Percentiles rank a stretch among this genome's conserved stretches.
phyloP scores from a whole-genome alignment of 441 rosid species.

The Metrosideros polymorpha region DNA sequence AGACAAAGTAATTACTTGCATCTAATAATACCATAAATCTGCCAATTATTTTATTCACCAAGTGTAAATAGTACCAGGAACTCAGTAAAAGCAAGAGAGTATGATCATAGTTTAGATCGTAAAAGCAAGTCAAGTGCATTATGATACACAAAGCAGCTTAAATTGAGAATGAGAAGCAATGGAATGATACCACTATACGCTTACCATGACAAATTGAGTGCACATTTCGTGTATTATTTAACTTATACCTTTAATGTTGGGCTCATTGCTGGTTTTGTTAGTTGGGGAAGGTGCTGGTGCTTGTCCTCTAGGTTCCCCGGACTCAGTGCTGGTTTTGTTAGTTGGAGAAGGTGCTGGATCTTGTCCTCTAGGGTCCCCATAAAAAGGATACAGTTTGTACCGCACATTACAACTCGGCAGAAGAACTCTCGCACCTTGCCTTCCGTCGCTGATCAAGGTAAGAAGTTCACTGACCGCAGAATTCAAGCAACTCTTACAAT shows the following conservation, averaged over 20 bases:
- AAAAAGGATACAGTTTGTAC: too few relatives aligned
- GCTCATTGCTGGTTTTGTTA: not conserved
- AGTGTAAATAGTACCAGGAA: too few relatives aligned
- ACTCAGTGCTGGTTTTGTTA: too few relatives aligned
- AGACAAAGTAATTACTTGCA: not conserved
- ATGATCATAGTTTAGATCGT: not conserved
- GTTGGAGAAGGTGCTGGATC: too few relatives aligned
- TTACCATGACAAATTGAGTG: too few relatives aligned
- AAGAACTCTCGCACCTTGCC: not conserved
- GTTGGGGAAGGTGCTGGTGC: not conserved
- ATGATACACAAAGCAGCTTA: not conserved
- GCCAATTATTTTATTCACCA: too few relatives aligned
- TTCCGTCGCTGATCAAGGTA: not conserved
- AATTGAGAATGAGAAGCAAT: not conserved
- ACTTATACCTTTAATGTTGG: not conserved
- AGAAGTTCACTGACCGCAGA: fast-evolving
- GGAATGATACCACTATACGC: not conserved
- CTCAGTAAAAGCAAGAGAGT: not conserved
- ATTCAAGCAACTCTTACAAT: not conserved
- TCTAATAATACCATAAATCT: not conserved
- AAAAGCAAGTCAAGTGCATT: not conserved
- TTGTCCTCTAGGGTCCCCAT: too few relatives aligned
- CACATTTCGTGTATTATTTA: not conserved
- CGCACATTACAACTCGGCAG: not conserved
- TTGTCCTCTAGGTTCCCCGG: not conserved